These are phyloP conservation scores for Solanum pinnatisectum DNA, from an alignment of 257 asterid genomes.

Conservation along the genomic window DNA sequence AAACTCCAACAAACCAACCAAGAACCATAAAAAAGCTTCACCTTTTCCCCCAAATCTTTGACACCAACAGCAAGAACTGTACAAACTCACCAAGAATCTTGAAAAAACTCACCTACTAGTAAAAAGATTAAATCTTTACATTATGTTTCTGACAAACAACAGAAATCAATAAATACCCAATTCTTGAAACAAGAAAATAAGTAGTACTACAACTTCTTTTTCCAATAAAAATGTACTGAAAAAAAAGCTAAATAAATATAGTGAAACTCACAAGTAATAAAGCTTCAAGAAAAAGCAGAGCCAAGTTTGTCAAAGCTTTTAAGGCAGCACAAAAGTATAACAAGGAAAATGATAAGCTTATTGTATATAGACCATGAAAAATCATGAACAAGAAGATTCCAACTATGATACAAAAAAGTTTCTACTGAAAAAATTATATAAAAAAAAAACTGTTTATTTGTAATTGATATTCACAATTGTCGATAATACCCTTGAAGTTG, in stretches of 20 bases:
- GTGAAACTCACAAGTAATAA: neutral
- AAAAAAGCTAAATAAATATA: neutral
- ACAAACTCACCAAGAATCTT: neutral
- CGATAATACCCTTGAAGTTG: slow-evolving; percentile 6
- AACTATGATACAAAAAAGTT: neutral
- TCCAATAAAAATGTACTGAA: neutral
- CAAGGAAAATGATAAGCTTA: neutral
- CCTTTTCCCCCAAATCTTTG: neutral
- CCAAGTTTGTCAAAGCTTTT: neutral
- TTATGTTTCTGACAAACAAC: neutral
- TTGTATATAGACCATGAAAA: neutral
- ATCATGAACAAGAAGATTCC: neutral
- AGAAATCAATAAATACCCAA: neutral
- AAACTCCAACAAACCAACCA: neutral
- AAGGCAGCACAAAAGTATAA: neutral
- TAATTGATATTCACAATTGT: too few species aligned
- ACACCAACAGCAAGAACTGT: neutral
- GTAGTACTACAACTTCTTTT: neutral
- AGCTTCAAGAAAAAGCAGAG: neutral
- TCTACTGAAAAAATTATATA: neutral
- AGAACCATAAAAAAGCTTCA: neutral
- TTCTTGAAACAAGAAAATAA: neutral
- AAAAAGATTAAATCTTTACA: neutral
- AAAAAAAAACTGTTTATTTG: too few species aligned
- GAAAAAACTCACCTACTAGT: neutral